A percentile compares a stretch with the other conserved stretches of the same genome.
Conservation (phyloP, 768 basidiomycete species). For the Fomitopsis pulvina region DNA sequence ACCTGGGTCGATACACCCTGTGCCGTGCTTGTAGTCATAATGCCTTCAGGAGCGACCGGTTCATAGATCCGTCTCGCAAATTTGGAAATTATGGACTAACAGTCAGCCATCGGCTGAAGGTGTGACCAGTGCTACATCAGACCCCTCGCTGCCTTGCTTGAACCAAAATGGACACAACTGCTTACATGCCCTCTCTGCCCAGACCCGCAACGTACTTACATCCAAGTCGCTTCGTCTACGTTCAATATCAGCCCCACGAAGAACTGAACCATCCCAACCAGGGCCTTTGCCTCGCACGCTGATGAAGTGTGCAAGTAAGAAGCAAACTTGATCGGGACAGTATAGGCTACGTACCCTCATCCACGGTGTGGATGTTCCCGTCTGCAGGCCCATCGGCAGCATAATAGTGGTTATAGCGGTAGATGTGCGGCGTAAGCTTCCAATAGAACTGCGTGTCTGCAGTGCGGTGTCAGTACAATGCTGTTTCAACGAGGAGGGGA, state of each 20-base stretch:
- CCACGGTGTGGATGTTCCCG: slow-evolving; percentile 57
- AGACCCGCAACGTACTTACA: too few species aligned
- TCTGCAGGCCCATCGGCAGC: slow-evolving; percentile 18
- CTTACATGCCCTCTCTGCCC: too few species aligned
- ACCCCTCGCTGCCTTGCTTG: too few species aligned
- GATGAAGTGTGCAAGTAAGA: background rate
- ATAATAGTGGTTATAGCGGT: slow-evolving; percentile 46
- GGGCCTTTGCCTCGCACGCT: slow-evolving; percentile 45
- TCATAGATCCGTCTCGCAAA: too few species aligned
- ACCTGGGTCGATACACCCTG: too few species aligned
- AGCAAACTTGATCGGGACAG: background rate
- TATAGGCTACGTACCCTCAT: slow-evolving; percentile 47
- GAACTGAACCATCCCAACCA: slow-evolving; percentile 63
- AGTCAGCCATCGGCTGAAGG: too few species aligned
- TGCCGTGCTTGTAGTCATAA: too few species aligned
- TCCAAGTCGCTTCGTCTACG: slow-evolving; percentile 39
- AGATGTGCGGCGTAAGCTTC: slow-evolving; percentile 49
- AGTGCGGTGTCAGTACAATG: background rate
- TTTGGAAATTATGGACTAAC: too few species aligned
- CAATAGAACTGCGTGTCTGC: slow-evolving; percentile 42
- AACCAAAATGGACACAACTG: too few species aligned
- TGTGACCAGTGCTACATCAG: too few species aligned
- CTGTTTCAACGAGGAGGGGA: background rate
- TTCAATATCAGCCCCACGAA: slow-evolving; percentile 62
- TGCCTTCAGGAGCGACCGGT: too few species aligned